phyloP scores from a whole-genome alignment of 2,329 filamentous ascomycete species.

The Aspergillus pseudoterreus region DNA sequence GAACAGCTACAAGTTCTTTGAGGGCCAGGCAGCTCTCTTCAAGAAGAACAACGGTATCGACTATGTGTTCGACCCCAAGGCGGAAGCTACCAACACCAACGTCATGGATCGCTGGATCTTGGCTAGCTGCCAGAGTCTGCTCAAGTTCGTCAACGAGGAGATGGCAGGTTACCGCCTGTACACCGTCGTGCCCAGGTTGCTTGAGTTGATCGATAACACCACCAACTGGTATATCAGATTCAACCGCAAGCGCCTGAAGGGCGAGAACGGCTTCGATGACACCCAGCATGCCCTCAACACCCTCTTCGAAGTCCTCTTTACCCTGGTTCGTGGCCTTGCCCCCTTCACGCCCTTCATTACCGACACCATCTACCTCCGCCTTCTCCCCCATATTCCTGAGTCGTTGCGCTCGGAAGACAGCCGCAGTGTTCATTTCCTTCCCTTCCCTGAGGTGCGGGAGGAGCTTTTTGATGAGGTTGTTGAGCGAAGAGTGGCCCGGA shows the following conservation, averaged over 20 bases:
- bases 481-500: conserved; percentile 79
- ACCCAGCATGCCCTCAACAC: conserved; percentile 90
- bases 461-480: conserved; percentile 84
- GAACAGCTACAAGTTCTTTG: conserved; percentile 98
- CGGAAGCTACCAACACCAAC: conserved; percentile 74
- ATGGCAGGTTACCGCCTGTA: conserved; percentile 81
- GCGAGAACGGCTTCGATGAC: conserved; percentile 79
- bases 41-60: conserved; percentile 80
- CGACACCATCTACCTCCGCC: conserved; percentile 85
- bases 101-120: conserved; percentile 97
- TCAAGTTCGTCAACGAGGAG: conserved; percentile 88
- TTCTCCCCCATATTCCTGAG: conserved; percentile 77
- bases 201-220: conserved; percentile 83
- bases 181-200: conserved; percentile 82
- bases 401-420: conserved; percentile 66
- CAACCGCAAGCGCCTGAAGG: conserved; percentile 87
- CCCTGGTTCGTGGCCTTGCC: conserved; percentile 79
- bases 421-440: conserved; percentile 86
- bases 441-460: conserved; percentile 82
- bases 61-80: conserved; percentile 72
- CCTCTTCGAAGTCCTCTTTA: conserved; percentile 89
- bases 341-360: conserved; percentile 96
- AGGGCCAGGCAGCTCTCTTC: conserved; percentile 76
- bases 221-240: conserved; percentile 99
- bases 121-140: conserved; percentile 83